Evolutionary conservation across 2,329 filamentous ascomycete species (phyloP).

Genomic region (Aureobasidium sp.): DNA sequence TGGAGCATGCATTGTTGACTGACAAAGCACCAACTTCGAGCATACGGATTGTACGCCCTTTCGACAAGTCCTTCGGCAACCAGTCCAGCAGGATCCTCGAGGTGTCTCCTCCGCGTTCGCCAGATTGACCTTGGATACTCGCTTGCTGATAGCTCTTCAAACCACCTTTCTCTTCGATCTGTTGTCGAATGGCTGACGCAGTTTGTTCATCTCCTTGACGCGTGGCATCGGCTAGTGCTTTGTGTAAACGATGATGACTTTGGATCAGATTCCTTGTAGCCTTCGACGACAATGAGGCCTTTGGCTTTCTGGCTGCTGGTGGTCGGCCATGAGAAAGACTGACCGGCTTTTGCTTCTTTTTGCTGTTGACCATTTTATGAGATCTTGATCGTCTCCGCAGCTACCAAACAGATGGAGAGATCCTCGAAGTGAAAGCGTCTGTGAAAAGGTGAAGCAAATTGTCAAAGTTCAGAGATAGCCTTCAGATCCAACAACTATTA

Average conservation of each 20-base stretch:
- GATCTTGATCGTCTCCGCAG: too few relatives aligned
- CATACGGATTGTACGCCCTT: slow-evolving; percentile 48
- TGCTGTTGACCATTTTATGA: slow-evolving; percentile 11
- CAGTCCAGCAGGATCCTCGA: slow-evolving; percentile 54
- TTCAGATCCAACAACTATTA: too few relatives aligned
- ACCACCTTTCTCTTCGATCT: slow-evolving; percentile 52
- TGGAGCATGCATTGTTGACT: slow-evolving; percentile 75
- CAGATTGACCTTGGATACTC: slow-evolving; percentile 55
- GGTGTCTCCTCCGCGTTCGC: slow-evolving; percentile 56
- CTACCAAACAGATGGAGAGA: too few relatives aligned
- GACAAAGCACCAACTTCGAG: slow-evolving; percentile 88
- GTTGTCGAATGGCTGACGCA: slow-evolving; percentile 38
- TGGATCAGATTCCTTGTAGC: slow-evolving; percentile 53
- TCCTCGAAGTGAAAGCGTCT: too few relatives aligned
- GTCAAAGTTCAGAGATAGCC: too few relatives aligned
- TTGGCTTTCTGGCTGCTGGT: slow-evolving; percentile 33
- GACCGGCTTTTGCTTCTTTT: slow-evolving; percentile 28
- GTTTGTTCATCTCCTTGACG: slow-evolving; percentile 35
- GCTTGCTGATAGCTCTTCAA: slow-evolving; percentile 55
- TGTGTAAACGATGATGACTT: slow-evolving; percentile 54
- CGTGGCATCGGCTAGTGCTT: slow-evolving; percentile 47
- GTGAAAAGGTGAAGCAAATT: too few relatives aligned
- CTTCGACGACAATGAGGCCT: slow-evolving; percentile 46
- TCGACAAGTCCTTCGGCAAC: slow-evolving; percentile 33
- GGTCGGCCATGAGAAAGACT: slow-evolving; percentile 42